Evolutionary conservation across 2,329 filamentous ascomycete species (phyloP).

Genomic region (Neoascochyta sp.): DNA sequence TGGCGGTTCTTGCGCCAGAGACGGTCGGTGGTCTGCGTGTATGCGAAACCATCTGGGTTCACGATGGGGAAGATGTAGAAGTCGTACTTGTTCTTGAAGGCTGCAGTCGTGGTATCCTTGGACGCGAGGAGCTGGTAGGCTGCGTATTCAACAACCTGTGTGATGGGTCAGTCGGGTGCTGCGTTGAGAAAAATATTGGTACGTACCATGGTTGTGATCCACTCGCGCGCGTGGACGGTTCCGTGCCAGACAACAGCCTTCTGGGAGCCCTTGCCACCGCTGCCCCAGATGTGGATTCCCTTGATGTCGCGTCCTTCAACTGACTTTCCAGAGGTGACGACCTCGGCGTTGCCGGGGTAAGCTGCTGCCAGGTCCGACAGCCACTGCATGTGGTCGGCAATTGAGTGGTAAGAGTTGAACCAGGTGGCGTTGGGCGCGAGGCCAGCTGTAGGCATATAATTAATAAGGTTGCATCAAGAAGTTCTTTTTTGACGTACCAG

Average conservation of each 20-base stretch:
- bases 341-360: slow-evolving; percentile 35
- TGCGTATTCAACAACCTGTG: slow-evolving; percentile 35
- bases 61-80: slow-evolving; percentile 55
- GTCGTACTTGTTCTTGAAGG: slow-evolving; percentile 59
- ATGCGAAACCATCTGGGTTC: slow-evolving; percentile 41
- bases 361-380: slow-evolving; percentile 34
- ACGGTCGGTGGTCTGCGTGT: slow-evolving; percentile 37
- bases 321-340: slow-evolving; percentile 35
- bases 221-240: slow-evolving; percentile 40
- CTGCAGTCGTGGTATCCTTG: slow-evolving; percentile 26
- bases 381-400: slow-evolving; percentile 36
- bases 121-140: slow-evolving; percentile 36
- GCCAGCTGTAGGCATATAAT: no score
- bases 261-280: slow-evolving; percentile 36
- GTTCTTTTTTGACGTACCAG: slow-evolving; percentile 23
- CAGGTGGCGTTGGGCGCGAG: slow-evolving; percentile 30
- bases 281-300: slow-evolving; percentile 41
- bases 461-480: slow-evolving; percentile 2
- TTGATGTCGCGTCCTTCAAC: slow-evolving; percentile 37
- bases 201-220: slow-evolving; percentile 33
- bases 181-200: no score
- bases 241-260: slow-evolving; percentile 38
- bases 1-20: slow-evolving; percentile 42
- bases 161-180: slow-evolving; percentile 6
- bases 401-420: slow-evolving; percentile 37